Percentiles rank a stretch among this genome's conserved stretches.
Evolutionary conservation across 73 alveolate genomes (phyloP).

Genomic region (Tetrahymena borealis): DNA sequence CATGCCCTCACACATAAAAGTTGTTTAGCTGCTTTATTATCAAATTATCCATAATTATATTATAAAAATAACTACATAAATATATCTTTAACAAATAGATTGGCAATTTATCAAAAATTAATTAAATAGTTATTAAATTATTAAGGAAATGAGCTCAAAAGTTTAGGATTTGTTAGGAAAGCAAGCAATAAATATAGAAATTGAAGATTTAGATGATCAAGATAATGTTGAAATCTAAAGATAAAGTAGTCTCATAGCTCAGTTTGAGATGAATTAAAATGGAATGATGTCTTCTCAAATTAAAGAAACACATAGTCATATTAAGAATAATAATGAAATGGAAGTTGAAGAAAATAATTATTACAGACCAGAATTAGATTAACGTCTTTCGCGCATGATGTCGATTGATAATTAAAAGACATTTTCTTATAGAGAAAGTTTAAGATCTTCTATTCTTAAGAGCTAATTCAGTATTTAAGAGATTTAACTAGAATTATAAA

Average conservation of each 20-base stretch:
- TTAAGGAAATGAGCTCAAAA: neutral
- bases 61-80: no score
- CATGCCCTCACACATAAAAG: no score
- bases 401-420: neutral
- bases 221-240: neutral
- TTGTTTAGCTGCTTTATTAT: no score
- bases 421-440: neutral
- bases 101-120: neutral
- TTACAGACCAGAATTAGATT: neutral
- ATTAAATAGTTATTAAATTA: neutral
- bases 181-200: neutral
- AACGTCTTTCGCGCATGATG: neutral
- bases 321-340: neutral
- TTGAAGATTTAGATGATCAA: neutral
- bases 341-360: neutral
- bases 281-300: neutral
- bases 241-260: neutral
- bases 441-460: neutral
- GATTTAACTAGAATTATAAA: neutral
- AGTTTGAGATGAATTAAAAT: neutral
- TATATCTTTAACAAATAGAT: neutral
- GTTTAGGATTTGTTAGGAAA: neutral
- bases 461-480: neutral
- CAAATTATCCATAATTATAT: no score
- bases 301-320: neutral